Base-by-base conservation (phyloP, 2,329 filamentous ascomycete genomes). In the Xylariomycetidae sp. region DNA sequence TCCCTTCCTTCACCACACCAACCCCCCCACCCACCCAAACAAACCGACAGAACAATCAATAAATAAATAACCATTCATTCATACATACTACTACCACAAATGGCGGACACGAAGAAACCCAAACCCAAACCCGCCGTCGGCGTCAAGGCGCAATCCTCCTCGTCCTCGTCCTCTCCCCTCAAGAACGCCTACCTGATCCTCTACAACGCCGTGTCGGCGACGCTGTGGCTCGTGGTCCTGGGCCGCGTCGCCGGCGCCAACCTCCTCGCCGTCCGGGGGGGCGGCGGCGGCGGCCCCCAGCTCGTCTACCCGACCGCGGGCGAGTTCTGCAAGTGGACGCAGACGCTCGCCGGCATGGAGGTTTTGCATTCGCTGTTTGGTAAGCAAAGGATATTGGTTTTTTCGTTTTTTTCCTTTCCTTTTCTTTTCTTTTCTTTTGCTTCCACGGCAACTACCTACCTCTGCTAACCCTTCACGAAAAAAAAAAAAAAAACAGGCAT, bases 341-440 rank as follows among this genome's bases (percentile, higher is more conserved):
- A 98, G 70, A 92, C 85, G 3, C 61, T 87, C 34, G 92, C 92
- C 1, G 63, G 78, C 27, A 67, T 96, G 57, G 92, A 98, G 66
- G 75, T 97, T 29, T 53, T 88, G 41, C 90, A 97, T 65, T 83
- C 86, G 30, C 59, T 85, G 1, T 61, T 85, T 20, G 86, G 89
- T 89, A 65, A 38, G 70, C n/a, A n/a, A n/a, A n/a, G n/a, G n/a
- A n/a, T n/a, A n/a, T n/a, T n/a, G n/a, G n/a, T n/a, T n/a, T n/a
- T n/a, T 55, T 30, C 10, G 17, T 7, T 19, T 22, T 29, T 20
- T 20, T 12, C 22, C 27, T 23, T 32, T 19, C 11, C 16, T 34
- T 16, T 15, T 23, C 16, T 16, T 18, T 15, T 17, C 30, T 10
- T 27, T 16, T 30, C 22, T 30, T 23, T 18, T n/a, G 27, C 20